phyloP scores from a whole-genome alignment of 2,329 filamentous ascomycete genomes.

The Fusarium lyarnte region DNA sequence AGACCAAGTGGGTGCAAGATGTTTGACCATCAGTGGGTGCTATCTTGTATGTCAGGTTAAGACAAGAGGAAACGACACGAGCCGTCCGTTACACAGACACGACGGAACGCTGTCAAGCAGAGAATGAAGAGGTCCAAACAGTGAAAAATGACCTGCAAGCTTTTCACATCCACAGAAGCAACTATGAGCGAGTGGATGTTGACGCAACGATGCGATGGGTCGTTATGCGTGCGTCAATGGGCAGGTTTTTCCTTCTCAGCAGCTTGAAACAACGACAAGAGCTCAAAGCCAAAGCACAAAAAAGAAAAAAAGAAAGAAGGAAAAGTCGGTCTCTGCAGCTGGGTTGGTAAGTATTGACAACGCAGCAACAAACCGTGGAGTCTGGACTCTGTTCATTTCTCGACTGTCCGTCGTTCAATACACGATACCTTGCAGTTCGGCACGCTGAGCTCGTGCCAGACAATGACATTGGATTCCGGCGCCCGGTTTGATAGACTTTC shows the following conservation, averaged over 20 bases:
- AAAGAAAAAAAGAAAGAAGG: not conserved
- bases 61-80: slow-evolving; percentile 9
- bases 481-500: slow-evolving; percentile 11
- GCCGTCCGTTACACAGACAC: slow-evolving; percentile 3
- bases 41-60: slow-evolving; percentile 21
- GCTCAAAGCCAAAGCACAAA: slow-evolving; percentile 8
- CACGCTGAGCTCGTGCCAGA: not conserved
- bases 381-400: slow-evolving; percentile 11
- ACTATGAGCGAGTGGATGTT: slow-evolving; percentile 27
- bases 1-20: slow-evolving; percentile 24
- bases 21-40: slow-evolving; percentile 24
- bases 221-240: slow-evolving; percentile 25
- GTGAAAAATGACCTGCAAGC: slow-evolving; percentile 18
- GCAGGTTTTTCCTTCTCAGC: slow-evolving; percentile 7
- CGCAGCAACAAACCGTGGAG: not conserved
- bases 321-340: slow-evolving; percentile 13
- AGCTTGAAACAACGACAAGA: slow-evolving; percentile 12
- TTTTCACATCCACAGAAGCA: slow-evolving; percentile 39
- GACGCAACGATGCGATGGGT: slow-evolving; percentile 25
- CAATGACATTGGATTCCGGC: slow-evolving; percentile 12
- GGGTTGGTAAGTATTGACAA: slow-evolving; percentile 10
- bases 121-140: not conserved
- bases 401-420: not conserved
- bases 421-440: not conserved
- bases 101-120: not conserved